Evolutionary conservation across 352 stramenopile genomes (phyloP), one percentile per base, ranked within the genome.

Genomic region (Phytophthora citricola): DNA sequence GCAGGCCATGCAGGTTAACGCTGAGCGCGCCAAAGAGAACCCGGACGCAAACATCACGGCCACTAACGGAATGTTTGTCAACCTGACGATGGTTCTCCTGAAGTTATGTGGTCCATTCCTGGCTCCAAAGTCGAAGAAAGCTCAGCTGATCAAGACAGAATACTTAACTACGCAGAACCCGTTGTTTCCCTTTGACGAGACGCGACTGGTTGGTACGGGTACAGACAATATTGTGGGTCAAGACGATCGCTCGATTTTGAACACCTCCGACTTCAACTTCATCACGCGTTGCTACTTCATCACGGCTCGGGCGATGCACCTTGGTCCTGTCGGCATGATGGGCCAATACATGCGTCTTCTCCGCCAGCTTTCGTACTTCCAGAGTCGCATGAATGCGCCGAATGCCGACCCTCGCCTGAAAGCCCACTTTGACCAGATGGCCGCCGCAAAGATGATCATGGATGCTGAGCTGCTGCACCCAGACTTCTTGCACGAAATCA

Each of bases 221-320:
- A 43, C 54, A 62, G 38, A 63, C 15, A 45, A 59, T 51, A 38
- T 27, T 27, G 15, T 44, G 1, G 47, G 61, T 12, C 59, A 75
- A 32, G 57, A 82, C 7, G 63, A 76, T 63, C 61, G 73, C 14
- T 57, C 75, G 15, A 20, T 46, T 2, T 50, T 34, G 8, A 65
- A 65, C n/a, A 46, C 62, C 0, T 61, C 60, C 2, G 71, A 97
- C 26, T 98, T 98, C 73, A 97, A 95, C 64, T 99, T 99, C 69
- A 97, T 99, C 71, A 97, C 97, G 10, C 85, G 97, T 38, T 98
- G 91, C 63, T 99, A 99, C 70, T 99, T 99, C 69, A 86, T 98
- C 43, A 97, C 92, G 11, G 94, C 93, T 40, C 81, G 96, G 20
- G 84, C 92, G 1, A 70, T 99, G 41, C 94, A 98, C 59, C 81